Evolutionary conservation across 2,329 filamentous ascomycete species (phyloP), one percentile per base, ranked within the genome.

Genomic region (Apiospora aurea): DNA sequence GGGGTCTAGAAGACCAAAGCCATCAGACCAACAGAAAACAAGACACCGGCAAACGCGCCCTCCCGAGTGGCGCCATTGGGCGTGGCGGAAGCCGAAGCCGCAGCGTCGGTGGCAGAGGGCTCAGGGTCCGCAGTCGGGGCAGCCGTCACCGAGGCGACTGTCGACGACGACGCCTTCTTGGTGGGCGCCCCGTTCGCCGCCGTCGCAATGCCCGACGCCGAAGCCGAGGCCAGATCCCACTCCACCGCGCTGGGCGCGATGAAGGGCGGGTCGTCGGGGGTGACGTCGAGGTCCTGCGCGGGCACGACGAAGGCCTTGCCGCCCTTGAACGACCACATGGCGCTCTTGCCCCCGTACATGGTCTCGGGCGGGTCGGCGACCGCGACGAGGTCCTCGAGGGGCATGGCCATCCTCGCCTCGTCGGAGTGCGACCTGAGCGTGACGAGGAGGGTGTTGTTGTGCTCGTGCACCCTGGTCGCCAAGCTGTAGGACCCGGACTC

Each of bases 181-280:
- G 14, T 7, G 1, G 14, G 14, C 0, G 51, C 26, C 1, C 6
- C 4, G 2, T 2, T 4, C 24, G 13, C 14, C 2, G 49, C 13
- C 24, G 24, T 53, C 4, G n/a, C 49, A 4, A 26, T 53, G 0
- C 24, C 49, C 49, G 49, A 49, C 0, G 46, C 46, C 21, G 46
- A n/a, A 7, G 46, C 46, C 46, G 46, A 49, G 6, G 46, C 46
- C 46, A 49, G 6, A 10, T 49, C 46, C 46, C 46, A 49, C 46
- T 49, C 21, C 6, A 49, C 21, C 6, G n/a, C 21, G 21, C 7
- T 18, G 18, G 46, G 10, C 21, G 21, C 46, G 46, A 49, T 21
- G 18, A 18, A 49, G 2, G 21, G 18, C 46, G 46, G 46, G 21
- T 49, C 46, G 46, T n/a, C 46, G 4, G 8, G 5, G 21, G 8